These are phyloP conservation scores for Ambrosia trifida DNA, from an alignment of 129 eudicot genomes.

Conservation along the genomic window DNA sequence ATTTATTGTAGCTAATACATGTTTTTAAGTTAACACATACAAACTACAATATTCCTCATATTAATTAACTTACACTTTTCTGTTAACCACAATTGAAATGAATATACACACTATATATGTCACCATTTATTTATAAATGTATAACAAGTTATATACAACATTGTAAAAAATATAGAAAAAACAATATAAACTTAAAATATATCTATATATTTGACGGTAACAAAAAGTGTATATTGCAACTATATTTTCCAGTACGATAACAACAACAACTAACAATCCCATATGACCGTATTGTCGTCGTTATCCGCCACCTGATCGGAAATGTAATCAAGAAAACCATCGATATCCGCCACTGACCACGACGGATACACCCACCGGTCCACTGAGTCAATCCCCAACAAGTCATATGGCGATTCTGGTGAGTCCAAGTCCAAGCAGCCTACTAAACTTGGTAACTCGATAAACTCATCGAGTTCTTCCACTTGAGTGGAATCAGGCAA, in stretches of 20 bases:
- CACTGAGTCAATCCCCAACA: slow-evolving; percentile 54
- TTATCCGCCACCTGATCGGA: slow-evolving; percentile 34
- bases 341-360: slow-evolving; percentile 51
- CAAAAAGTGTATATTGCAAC: not conserved
- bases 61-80: too few relatives aligned
- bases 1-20: too few relatives aligned
- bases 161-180: not conserved
- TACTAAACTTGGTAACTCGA: slow-evolving; percentile 66
- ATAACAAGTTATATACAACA: too few relatives aligned
- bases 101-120: too few relatives aligned
- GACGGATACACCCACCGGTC: slow-evolving; percentile 60
- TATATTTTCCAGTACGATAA: not conserved
- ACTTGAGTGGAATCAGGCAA: slow-evolving; percentile 8
- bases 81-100: too few relatives aligned
- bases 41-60: too few relatives aligned
- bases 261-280: slow-evolving; percentile 23
- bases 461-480: slow-evolving; percentile 67
- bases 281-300: slow-evolving; percentile 14
- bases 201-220: not conserved
- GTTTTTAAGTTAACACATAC: too few relatives aligned
- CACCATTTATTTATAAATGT: too few relatives aligned
- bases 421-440: slow-evolving; percentile 50
- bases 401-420: slow-evolving; percentile 43
- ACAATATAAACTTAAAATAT: not conserved
- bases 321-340: slow-evolving; percentile 41